Percentiles rank a stretch among this genome's conserved stretches.
Evolutionary conservation across 768 basidiomycete species (phyloP).

Genomic region (Leccinum aurantiacum): DNA sequence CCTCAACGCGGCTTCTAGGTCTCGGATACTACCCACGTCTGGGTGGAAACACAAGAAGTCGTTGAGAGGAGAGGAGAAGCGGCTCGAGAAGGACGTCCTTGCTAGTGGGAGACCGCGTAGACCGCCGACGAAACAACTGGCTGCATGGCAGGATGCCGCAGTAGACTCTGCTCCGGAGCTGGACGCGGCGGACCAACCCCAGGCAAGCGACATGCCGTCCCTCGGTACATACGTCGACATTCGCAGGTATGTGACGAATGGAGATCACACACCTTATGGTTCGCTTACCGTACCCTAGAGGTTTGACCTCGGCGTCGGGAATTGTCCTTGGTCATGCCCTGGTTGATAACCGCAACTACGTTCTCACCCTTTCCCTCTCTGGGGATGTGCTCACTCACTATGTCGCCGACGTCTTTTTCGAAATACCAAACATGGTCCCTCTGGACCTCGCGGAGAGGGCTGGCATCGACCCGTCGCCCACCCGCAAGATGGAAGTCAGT

Average conservation of each 20-base stretch:
- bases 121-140: slow-evolving; percentile 27
- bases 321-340: slow-evolving; percentile 32
- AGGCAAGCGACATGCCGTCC: slow-evolving; percentile 21
- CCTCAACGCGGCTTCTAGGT: slow-evolving; percentile 35
- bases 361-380: slow-evolving; percentile 31
- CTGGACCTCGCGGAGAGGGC: slow-evolving; percentile 48
- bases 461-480: slow-evolving; percentile 35
- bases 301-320: slow-evolving; percentile 23
- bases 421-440: slow-evolving; percentile 56
- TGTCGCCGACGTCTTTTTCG: slow-evolving; percentile 56
- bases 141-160: slow-evolving; percentile 26
- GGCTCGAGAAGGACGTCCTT: slow-evolving; percentile 30
- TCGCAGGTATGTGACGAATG: slow-evolving; percentile 41
- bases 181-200: slow-evolving; percentile 15
- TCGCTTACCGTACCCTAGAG: slow-evolving; percentile 21
- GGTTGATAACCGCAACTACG: slow-evolving; percentile 30
- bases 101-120: slow-evolving; percentile 8
- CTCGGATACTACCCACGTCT: slow-evolving; percentile 18
- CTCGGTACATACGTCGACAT: slow-evolving; percentile 55
- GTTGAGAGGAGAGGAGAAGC: slow-evolving; percentile 41
- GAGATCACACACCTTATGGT: background rate
- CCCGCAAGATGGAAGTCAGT: slow-evolving; percentile 38
- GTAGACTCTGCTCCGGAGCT: slow-evolving; percentile 11
- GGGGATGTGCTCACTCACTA: slow-evolving; percentile 56
- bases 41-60: slow-evolving; percentile 40